Conservation (phyloP, 345 rosid genomes). For the Geranium rotundifolium region DNA sequence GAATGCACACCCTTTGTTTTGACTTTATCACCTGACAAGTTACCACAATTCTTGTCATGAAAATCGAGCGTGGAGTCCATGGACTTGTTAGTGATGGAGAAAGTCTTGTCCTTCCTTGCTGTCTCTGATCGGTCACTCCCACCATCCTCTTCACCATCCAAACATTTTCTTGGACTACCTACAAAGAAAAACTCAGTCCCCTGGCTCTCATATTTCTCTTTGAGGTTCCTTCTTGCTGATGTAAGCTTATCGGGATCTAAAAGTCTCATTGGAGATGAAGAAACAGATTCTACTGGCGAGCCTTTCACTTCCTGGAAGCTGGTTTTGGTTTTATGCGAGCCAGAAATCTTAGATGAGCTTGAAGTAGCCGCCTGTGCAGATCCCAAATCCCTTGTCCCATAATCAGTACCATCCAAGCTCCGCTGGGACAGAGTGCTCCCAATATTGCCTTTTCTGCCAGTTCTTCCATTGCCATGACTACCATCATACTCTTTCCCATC, state of each 20-base stretch:
- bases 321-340: constrained; percentile 56
- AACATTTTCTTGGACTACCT: constrained; percentile 37
- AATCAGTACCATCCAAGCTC: constrained; percentile 35
- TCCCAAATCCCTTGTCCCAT: constrained; percentile 41
- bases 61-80: constrained; percentile 35
- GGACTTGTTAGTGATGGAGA: constrained; percentile 21
- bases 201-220: constrained; percentile 27
- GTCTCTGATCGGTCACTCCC: constrained; percentile 49
- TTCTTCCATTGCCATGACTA: constrained; percentile 36
- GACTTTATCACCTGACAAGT: constrained; percentile 28
- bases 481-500: constrained; percentile 47
- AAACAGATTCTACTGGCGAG: constrained; percentile 80
- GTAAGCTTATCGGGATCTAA: constrained; percentile 31
- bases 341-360: constrained; percentile 81
- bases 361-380: constrained; percentile 51
- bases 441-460: constrained; percentile 33
- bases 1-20: constrained; percentile 32
- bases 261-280: constrained; percentile 69
- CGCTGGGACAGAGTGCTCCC: constrained; percentile 19
- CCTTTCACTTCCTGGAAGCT: constrained; percentile 57
- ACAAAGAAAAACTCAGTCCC: constrained; percentile 28
- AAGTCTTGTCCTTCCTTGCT: constrained; percentile 30
- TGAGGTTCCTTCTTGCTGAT: constrained; percentile 25
- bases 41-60: constrained; percentile 30
- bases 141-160: constrained; percentile 54